Evolutionary conservation across 495 filamentous ascomycete genomes (phyloP).

Genomic region (Penicillium salamii): DNA sequence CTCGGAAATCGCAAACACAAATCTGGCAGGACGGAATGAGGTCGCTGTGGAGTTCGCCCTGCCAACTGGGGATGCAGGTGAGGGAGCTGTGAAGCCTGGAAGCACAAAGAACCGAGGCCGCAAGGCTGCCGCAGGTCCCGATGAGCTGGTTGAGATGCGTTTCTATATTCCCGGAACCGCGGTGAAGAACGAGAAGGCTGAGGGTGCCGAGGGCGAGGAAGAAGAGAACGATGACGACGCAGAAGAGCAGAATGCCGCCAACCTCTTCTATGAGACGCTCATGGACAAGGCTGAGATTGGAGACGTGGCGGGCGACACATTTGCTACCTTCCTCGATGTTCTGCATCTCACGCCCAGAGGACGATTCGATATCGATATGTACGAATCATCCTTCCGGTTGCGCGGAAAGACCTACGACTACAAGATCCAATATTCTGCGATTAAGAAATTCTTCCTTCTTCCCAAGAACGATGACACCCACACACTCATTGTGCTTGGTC

Average conservation of each 20-base stretch:
- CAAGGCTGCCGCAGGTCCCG: slow-evolving; percentile 81
- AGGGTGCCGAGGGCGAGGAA: slow-evolving; percentile 66
- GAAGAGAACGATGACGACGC: slow-evolving; percentile 71
- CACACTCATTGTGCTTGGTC: slow-evolving; percentile 87
- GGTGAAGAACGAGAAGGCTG: slow-evolving; percentile 75
- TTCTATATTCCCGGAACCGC: slow-evolving; percentile 97
- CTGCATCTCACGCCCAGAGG: slow-evolving; percentile 98
- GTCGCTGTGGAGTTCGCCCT: slow-evolving; percentile 91
- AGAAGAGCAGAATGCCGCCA: slow-evolving; percentile 90
- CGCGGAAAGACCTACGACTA: slow-evolving; percentile 99
- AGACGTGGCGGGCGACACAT: slow-evolving; percentile 94
- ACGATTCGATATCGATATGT: slow-evolving; percentile 99
- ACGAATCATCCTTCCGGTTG: slow-evolving; percentile 94
- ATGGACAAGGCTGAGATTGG: slow-evolving; percentile 99
- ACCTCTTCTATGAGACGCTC: slow-evolving; percentile 91
- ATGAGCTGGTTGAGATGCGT: slow-evolving; percentile 96
- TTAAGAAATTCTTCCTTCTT: slow-evolving; percentile 98
- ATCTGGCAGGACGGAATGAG: slow-evolving; percentile 95
- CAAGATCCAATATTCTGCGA: slow-evolving; percentile 95
- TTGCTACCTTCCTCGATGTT: slow-evolving; percentile 95
- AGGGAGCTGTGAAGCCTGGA: slow-evolving; percentile 66
- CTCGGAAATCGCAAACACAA: slow-evolving; percentile 96
- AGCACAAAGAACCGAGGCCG: slow-evolving; percentile 77
- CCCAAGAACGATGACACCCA: slow-evolving; percentile 97
- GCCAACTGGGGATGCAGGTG: slow-evolving; percentile 60